Evolutionary conservation across 2,329 filamentous ascomycete species (phyloP).

Genomic region (Mollisiaceae sp.): DNA sequence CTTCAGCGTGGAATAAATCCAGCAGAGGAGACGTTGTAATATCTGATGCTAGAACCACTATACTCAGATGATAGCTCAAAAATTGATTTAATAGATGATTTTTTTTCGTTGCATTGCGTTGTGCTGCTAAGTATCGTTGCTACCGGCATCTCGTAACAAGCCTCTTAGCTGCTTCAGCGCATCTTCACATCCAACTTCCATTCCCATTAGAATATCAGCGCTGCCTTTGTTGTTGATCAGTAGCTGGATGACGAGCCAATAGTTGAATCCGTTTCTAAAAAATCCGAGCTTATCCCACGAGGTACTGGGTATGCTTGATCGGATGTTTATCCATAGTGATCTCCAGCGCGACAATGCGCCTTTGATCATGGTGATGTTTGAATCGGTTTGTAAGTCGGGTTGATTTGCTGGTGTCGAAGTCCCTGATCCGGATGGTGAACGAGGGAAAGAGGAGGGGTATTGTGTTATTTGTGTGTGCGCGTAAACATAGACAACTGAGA

Average conservation of each 20-base stretch:
- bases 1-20: conserved; percentile 46
- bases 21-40: conserved; percentile 30
- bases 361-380: conserved; percentile 30
- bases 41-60: conserved; percentile 59
- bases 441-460: conserved; percentile 26
- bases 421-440: conserved; percentile 13
- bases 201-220: conserved; percentile 28
- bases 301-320: conserved; percentile 20
- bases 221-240: conserved; percentile 32
- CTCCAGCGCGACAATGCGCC: conserved; percentile 32
- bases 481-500: conserved; percentile 33
- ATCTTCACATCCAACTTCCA: conserved; percentile 37
- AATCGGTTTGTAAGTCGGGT: conserved; percentile 11
- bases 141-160: conserved; percentile 23
- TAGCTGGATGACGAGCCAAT: conserved; percentile 35
- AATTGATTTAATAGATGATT: too few species aligned
- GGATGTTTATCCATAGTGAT: conserved; percentile 31
- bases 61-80: conserved; percentile 46
- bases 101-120: too few species aligned
- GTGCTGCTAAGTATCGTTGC: conserved; percentile 4
- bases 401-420: conserved; percentile 13
- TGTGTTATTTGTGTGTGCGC: conserved; percentile 32
- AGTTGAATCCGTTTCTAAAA: conserved; percentile 35
- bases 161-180: conserved; percentile 26
- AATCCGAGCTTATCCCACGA: conserved; percentile 30